Conservation (phyloP, 495 filamentous ascomycete species). For the Daldinia decipiens region DNA sequence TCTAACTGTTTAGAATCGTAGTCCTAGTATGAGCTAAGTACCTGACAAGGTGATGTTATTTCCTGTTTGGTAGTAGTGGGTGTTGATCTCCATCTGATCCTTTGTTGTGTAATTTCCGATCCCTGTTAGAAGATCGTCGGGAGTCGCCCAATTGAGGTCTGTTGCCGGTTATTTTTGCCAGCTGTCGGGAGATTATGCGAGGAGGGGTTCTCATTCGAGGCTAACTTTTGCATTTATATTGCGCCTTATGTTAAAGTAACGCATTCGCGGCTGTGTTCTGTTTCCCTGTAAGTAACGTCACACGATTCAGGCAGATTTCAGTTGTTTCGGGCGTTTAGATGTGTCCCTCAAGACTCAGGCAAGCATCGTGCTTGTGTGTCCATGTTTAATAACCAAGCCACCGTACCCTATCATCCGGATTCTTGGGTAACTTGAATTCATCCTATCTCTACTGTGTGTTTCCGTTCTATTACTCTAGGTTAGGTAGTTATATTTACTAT, state of each 20-base stretch:
- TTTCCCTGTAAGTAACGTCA: slow-evolving; percentile 28
- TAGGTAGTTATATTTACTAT: too few relatives aligned
- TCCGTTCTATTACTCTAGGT: too few relatives aligned
- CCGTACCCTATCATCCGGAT: too few relatives aligned
- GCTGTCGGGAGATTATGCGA: slow-evolving; percentile 15
- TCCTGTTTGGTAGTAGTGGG: background rate
- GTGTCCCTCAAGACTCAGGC: too few relatives aligned
- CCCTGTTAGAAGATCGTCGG: slow-evolving; percentile 12
- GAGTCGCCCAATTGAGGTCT: background rate
- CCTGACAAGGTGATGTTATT: background rate
- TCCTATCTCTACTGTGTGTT: too few relatives aligned
- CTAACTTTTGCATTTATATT: background rate
- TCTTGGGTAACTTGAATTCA: too few relatives aligned
- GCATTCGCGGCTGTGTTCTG: background rate
- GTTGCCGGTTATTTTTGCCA: background rate
- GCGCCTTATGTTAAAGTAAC: background rate
- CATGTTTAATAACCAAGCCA: too few relatives aligned
- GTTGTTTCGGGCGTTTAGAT: background rate
- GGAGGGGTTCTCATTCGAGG: slow-evolving; percentile 5
- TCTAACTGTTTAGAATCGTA: too few relatives aligned
- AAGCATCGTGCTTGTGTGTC: too few relatives aligned
- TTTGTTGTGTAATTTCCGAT: slow-evolving; percentile 33
- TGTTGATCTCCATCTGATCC: slow-evolving; percentile 16
- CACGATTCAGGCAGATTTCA: background rate
- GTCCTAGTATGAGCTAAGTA: too few relatives aligned